Conservation (phyloP, 83 land plant genomes). For the Thuja plicata region DNA sequence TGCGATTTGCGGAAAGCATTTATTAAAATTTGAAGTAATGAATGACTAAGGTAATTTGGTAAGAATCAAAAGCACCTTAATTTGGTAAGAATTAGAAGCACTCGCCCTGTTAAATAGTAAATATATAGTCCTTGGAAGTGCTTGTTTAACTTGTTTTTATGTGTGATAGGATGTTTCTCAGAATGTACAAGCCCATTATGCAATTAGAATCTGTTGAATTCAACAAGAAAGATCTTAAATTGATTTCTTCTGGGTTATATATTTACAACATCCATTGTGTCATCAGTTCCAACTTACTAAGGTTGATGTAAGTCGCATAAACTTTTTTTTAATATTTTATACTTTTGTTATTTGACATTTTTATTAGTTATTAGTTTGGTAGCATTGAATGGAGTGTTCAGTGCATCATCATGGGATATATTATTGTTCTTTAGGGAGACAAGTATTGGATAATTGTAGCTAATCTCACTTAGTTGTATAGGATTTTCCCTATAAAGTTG, state of each 20-base stretch:
- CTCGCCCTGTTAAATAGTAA: neutral
- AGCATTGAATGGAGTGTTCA: neutral
- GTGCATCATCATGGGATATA: neutral
- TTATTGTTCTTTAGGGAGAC: neutral
- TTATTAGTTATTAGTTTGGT: neutral
- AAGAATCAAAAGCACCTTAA: neutral
- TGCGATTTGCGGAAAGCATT: neutral
- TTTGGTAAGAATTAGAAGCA: neutral
- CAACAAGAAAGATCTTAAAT: neutral
- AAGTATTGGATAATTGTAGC: neutral
- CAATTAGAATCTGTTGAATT: neutral
- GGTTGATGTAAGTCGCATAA: neutral
- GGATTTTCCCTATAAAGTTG: neutral
- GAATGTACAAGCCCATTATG: neutral
- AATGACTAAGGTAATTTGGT: neutral
- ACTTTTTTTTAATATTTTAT: no score
- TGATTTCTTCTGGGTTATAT: neutral
- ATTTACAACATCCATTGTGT: neutral
- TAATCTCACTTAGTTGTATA: neutral
- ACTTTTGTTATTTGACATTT: neutral
- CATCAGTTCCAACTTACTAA: neutral
- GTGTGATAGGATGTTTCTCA: neutral
- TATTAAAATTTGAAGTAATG: neutral
- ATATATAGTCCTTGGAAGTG: no score
- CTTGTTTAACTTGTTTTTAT: neutral